phyloP scores from a whole-genome alignment of 164 flowering plant species.

The Piper longum region DNA sequence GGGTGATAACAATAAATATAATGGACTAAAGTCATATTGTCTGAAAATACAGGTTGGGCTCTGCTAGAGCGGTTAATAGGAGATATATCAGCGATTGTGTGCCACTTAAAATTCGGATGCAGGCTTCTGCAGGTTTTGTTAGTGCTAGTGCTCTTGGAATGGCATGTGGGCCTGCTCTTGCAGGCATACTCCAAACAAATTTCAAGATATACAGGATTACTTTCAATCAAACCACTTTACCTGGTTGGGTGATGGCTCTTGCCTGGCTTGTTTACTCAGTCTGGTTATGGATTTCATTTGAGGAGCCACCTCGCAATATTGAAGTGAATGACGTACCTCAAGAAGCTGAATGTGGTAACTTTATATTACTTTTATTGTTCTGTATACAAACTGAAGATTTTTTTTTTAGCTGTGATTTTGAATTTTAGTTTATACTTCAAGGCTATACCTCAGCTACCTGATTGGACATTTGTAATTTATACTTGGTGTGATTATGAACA shows the following conservation, averaged over 20 bases:
- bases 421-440: neutral
- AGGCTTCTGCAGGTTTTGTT: conserved; percentile 57
- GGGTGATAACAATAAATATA: too few species aligned
- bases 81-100: conserved; percentile 56
- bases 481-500: too few species aligned
- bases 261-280: conserved; percentile 38
- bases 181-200: conserved; percentile 31
- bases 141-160: conserved; percentile 61
- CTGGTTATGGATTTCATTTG: conserved; percentile 29
- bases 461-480: too few species aligned
- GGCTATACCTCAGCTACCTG: too few species aligned
- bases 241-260: conserved; percentile 55
- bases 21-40: neutral
- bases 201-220: conserved; percentile 31
- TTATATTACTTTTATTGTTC: neutral
- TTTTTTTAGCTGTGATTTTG: too few species aligned
- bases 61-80: conserved; percentile 53
- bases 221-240: conserved; percentile 35
- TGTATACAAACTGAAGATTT: neutral
- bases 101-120: conserved; percentile 35
- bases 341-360: conserved; percentile 16
- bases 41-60: conserved; percentile 29
- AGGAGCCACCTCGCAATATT: conserved; percentile 24
- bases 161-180: conserved; percentile 55
- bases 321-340: conserved; percentile 11